phyloP scores from a whole-genome alignment of 2,329 filamentous ascomycete species.

The Phialophora expanda region DNA sequence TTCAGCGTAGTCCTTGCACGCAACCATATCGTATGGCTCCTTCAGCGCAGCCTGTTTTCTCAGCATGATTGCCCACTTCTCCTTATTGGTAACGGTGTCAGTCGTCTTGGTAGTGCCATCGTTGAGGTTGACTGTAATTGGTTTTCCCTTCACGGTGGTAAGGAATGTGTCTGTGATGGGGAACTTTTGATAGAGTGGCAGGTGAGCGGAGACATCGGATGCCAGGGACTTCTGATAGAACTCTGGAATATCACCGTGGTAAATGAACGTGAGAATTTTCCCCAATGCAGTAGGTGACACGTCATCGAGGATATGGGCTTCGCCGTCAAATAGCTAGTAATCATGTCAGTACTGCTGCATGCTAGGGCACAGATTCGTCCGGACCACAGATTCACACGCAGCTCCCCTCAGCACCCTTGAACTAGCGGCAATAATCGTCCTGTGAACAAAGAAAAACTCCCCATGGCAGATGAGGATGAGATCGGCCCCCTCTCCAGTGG shows the following conservation, averaged over 20 bases:
- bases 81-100: conserved; percentile 13
- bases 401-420: conserved; percentile 10
- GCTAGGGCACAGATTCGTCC: background rate
- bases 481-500: conserved; percentile 12
- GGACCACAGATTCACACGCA: conserved; percentile 12
- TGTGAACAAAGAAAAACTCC: conserved; percentile 26
- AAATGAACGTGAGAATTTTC: conserved; percentile 26
- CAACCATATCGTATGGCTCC: conserved; percentile 9
- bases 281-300: conserved; percentile 17
- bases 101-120: background rate
- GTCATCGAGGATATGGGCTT: conserved; percentile 13
- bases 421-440: conserved; percentile 12
- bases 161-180: background rate
- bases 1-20: conserved; percentile 14
- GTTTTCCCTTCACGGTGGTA: background rate
- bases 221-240: background rate
- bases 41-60: conserved; percentile 16
- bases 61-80: conserved; percentile 20
- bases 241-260: conserved; percentile 13
- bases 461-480: conserved; percentile 26
- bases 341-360: background rate
- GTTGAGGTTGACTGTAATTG: background rate
- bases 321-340: conserved; percentile 20
- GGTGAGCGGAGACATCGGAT: background rate
- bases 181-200: conserved; percentile 6